Base-by-base conservation (phyloP, 106 monocot genomes). In the Dactylorhiza incarnata region DNA sequence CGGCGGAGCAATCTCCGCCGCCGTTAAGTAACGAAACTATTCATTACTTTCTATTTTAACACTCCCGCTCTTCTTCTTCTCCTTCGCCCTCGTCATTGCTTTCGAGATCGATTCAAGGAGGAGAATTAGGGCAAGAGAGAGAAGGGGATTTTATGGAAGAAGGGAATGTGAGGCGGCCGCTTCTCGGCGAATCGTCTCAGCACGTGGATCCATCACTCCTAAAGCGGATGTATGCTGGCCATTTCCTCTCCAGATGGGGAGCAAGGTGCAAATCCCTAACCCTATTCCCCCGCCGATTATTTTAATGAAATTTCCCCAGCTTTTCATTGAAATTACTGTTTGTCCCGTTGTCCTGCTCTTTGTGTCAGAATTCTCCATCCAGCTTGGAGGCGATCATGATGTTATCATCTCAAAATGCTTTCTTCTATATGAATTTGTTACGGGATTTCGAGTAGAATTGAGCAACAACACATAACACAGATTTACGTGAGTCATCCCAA, bases 241-340 rank as follows among this genome's bases (percentile, higher is more conserved):
- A 95, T 37, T 92, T 92, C 62, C 89, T 95, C 6, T 87, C 95
- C 2, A 85, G 95, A 84, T 95, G 92, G 95, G 86, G 92, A 65
- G 95, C 95, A 25, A 92, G 92, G 92, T 92, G 72, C 37, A 37
- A 59, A 59, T 22, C 51, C 14, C 69, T 51, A 22, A 6, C 7
- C 4, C 46, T 67, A n/a, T 77, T 46, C 4, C n/a, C 22, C 44
- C 26, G 0, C 22, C 29, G 51, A 19, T 16, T 14, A 5, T 22
- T 26, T 44, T 59, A 9, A 45, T 74, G 23, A 15, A 52, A 16
- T 14, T 37, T 29, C 23, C 13, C 12, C 24, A 17, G n/a, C 50
- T 52, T 50, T 37, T 15, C 26, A 0, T 54, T 3, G 26, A 44
- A 37, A 26, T 6, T 43, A 15, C 37, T 54, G 19, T 56, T 16